Evolutionary conservation across 2,329 filamentous ascomycete genomes (phyloP), one percentile per base, ranked within the genome.

Genomic region (Trichoderma arundinaceum): DNA sequence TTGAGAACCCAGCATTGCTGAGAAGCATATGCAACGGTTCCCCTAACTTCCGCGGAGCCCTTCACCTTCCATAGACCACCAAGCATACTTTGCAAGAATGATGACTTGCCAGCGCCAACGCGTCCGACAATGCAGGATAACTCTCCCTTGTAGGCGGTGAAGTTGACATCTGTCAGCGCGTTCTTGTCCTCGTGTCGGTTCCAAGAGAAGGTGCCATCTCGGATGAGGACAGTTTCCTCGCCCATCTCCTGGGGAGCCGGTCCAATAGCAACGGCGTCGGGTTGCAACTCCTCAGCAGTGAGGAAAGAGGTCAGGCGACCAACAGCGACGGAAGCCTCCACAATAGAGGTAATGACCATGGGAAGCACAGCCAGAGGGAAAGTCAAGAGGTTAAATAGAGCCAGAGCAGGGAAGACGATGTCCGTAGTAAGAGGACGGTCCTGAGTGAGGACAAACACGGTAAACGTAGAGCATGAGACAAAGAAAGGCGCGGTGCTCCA

Each of bases 1-100:
- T 99, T 99, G 89, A 98, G 94, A 60, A 99, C 91, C 95, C 96
- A 99, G 19, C 93, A 83, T 73, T 92, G 89, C 77, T 99, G 96
- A 15, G 93, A 92, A 66, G 96, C 95, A 76, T 98, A 99, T 1
- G 95, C 95, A 46, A 92, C 86, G 33, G 85, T 87, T 53, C 95
- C 96, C 71, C 91, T 89, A 9, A 99, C 84, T 64, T 91, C 84
- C 4, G 97, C 94, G 68, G 91, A 85, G 54, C 95, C 95, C 67
- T 91, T 88, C 57, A 90, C 84, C 77, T 97, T 98, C 89, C 90
- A 97, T 4, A 99, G 78, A 77, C 98, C 94, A 67, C 95, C 95
- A 4, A 99, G 86, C 65, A 99, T 86, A 63, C 91, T 88, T 76
- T 96, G 91, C 7, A 99, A 82, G 70, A 99, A 86, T 6, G 94